phyloP scores from a whole-genome alignment of 2,329 filamentous ascomycete species.

The Sporothrix globosa region DNA sequence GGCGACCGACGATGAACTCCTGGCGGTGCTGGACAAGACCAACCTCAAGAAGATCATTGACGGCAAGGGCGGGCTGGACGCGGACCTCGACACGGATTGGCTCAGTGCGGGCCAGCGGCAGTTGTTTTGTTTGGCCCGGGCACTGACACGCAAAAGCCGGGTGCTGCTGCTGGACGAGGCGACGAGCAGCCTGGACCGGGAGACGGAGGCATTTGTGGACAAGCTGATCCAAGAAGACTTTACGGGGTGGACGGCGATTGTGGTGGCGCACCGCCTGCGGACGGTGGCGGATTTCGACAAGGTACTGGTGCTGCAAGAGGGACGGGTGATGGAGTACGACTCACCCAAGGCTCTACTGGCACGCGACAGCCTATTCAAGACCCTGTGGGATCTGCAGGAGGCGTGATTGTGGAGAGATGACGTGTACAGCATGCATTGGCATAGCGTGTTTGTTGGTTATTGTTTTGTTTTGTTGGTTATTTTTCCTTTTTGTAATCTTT shows the following conservation, averaged over 20 bases:
- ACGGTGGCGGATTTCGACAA: slow-evolving; percentile 56
- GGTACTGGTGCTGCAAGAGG: slow-evolving; percentile 52
- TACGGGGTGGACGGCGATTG: slow-evolving; percentile 56
- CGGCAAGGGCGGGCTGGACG: slow-evolving; percentile 46
- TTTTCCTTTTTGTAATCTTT: not conserved
- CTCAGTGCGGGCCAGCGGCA: slow-evolving; percentile 53
- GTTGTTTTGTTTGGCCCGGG: slow-evolving; percentile 55
- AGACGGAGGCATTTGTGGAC: slow-evolving; percentile 61
- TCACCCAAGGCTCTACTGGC: slow-evolving; percentile 28
- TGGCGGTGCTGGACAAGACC: slow-evolving; percentile 36
- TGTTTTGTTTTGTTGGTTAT: not conserved
- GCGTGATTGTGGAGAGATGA: not conserved
- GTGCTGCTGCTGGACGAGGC: slow-evolving; percentile 53
- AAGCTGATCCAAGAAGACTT: slow-evolving; percentile 58
- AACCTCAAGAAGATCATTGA: slow-evolving; percentile 42
- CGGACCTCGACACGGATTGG: slow-evolving; percentile 42
- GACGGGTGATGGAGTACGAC: slow-evolving; percentile 42
- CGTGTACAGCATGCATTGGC: not conserved
- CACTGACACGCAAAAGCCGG: slow-evolving; percentile 48
- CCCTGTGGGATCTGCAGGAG: slow-evolving; percentile 27
- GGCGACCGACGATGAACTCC: slow-evolving; percentile 44
- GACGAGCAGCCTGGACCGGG: slow-evolving; percentile 55
- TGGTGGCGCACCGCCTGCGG: slow-evolving; percentile 44
- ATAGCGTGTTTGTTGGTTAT: not conserved
- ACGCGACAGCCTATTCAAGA: slow-evolving; percentile 28